A percentile compares a stretch with the other conserved stretches of the same genome.
These are phyloP conservation scores for Exophiala lecanii-corni DNA, from an alignment of 2,329 filamentous ascomycete species.

Conservation along the genomic window DNA sequence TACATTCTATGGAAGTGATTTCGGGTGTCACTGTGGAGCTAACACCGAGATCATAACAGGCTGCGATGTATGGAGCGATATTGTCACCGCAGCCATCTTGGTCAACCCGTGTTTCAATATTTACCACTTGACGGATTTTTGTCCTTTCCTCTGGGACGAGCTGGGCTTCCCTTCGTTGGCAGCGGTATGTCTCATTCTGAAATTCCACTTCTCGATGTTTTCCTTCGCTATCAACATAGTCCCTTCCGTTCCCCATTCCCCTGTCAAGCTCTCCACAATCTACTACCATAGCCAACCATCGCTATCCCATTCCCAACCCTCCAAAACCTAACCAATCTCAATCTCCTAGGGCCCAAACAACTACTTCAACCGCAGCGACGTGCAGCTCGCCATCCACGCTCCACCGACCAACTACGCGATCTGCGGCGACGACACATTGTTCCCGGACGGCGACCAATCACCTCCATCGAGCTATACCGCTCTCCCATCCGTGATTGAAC, in stretches of 20 bases:
- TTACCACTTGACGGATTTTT: slow-evolving; percentile 69
- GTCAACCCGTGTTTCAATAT: slow-evolving; percentile 76
- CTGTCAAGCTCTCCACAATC: neutral
- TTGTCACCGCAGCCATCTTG: slow-evolving; percentile 49
- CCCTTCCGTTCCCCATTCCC: too few relatives aligned
- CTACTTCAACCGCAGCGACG: slow-evolving; percentile 52
- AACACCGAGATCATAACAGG: too few relatives aligned
- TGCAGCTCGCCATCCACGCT: slow-evolving; percentile 48
- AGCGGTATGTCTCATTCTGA: slow-evolving; percentile 31
- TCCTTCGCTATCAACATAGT: too few relatives aligned
- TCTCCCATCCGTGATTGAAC: slow-evolving; percentile 42
- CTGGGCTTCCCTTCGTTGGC: slow-evolving; percentile 55
- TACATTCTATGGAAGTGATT: too few relatives aligned
- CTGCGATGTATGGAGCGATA: slow-evolving; percentile 57
- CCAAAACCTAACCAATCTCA: slow-evolving; percentile 59
- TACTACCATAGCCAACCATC: neutral
- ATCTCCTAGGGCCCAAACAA: slow-evolving; percentile 49
- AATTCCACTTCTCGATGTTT: too few relatives aligned
- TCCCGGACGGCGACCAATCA: slow-evolving; percentile 48
- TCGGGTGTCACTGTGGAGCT: too few relatives aligned
- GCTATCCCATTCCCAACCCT: neutral
- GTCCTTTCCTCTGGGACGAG: slow-evolving; percentile 65
- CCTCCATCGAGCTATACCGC: slow-evolving; percentile 22
- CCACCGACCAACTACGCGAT: slow-evolving; percentile 41
- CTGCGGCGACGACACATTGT: slow-evolving; percentile 32